Conservation (phyloP, 2,329 filamentous ascomycete genomes). For the Penicillium sp. region DNA sequence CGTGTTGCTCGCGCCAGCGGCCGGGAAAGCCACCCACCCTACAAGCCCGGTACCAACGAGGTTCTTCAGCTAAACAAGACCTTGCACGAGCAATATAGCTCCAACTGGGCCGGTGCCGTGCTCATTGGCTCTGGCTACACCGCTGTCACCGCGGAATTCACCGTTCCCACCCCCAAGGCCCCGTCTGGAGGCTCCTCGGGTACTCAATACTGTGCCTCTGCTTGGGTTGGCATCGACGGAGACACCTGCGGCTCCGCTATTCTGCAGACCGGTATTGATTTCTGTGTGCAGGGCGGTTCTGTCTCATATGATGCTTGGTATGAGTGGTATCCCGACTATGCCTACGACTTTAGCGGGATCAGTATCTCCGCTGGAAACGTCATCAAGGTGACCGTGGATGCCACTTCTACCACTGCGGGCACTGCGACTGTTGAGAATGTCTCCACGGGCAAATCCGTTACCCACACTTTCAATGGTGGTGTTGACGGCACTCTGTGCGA, state of each 20-base stretch:
- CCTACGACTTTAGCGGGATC: slow-evolving; percentile 55
- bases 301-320: slow-evolving; percentile 60
- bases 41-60: slow-evolving; percentile 32
- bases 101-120: slow-evolving; percentile 63
- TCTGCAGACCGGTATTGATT: slow-evolving; percentile 60
- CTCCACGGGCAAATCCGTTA: slow-evolving; percentile 53
- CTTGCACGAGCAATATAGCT: slow-evolving; percentile 51
- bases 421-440: slow-evolving; percentile 53
- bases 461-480: slow-evolving; percentile 52
- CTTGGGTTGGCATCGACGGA: slow-evolving; percentile 64
- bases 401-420: slow-evolving; percentile 46
- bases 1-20: slow-evolving; percentile 30
- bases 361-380: slow-evolving; percentile 46
- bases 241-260: slow-evolving; percentile 57
- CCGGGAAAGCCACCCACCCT: slow-evolving; percentile 35
- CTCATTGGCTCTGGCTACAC: slow-evolving; percentile 55
- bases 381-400: slow-evolving; percentile 46
- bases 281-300: slow-evolving; percentile 46
- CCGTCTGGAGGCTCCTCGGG: slow-evolving; percentile 39
- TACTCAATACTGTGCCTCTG: slow-evolving; percentile 50
- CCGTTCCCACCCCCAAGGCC: slow-evolving; percentile 50
- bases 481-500: slow-evolving; percentile 50
- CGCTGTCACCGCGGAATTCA: slow-evolving; percentile 56
- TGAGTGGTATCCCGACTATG: slow-evolving; percentile 61
- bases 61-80: slow-evolving; percentile 38